Base-by-base conservation (phyloP, 805 yeast species). In the Yarrowia hollandica region DNA sequence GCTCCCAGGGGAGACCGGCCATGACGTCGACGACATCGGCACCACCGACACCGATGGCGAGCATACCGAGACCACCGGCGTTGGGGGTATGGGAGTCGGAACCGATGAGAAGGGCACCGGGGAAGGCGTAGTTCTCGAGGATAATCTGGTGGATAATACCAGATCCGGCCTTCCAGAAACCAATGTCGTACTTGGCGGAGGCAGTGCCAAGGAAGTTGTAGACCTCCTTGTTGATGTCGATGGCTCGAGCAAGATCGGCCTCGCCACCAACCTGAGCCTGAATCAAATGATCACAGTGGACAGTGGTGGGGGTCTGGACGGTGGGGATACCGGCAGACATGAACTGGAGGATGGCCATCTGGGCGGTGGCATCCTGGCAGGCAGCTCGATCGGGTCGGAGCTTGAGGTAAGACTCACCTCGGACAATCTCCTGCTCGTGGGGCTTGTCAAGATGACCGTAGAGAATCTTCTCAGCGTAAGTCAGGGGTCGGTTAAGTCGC, bases 41-140 rank as follows among this genome's bases (percentile, higher is more conserved):
- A 82, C 98, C 98, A 81, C 97, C 98, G 67, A 92, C 97, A 82
- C 97, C 98, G 67, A 91, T 91, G 66, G 97, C 97, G 70, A 91
- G 83, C 78, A 89, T 95, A 79, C 97, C 97, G 71, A 91, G 82
- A 77, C 97, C 97, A 81, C 97, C 97, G 62, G 97, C 97, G 75
- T 91, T 91, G 63, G 97, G 97, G 68, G 97, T 91, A 77, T 91
- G 97, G 30, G 96, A 90, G 78, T 91, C 97, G 60, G 97, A 91
- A 80, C 97, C 97, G 67, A 91, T 83, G 80, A 91, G 86, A 79
- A 91, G 82, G 65, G 92, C 89, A 78, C 98, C 98, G 74, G 98
- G 98, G 83, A 88, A 89, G 62, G 96, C 94, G 76, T 88, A 91
- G 81, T 91, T 92, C 79, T 91, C 98, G 71, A 91, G 80, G 50